Evolutionary conservation across 257 asterid genomes (phyloP), one percentile per base, ranked within the genome.

Genomic region (Voacanga thouarsii): DNA sequence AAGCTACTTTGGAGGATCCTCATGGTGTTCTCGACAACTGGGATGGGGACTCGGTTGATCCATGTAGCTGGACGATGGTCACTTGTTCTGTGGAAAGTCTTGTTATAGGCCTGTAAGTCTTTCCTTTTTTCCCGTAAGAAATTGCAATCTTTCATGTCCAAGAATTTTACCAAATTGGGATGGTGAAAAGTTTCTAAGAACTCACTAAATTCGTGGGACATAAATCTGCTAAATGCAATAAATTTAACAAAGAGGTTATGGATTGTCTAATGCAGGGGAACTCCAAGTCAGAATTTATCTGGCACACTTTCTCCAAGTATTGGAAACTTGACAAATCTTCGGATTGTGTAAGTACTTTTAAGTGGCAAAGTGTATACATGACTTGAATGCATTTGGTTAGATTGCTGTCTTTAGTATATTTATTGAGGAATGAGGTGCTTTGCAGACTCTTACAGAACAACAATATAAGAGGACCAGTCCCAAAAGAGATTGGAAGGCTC

Each of bases 51-150:
- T 91, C 98, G 8, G 99, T 95, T 83, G 99, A 95, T 88, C 99
- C 99, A 41, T 95, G 99, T 90, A 91, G 98, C 86, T 95, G 99
- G 99, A 86, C 98, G 45, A 93, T 95, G 99, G 89, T 95, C 79
- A 95, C 99, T 75, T 95, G 99, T 80, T 93, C 97, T 43, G 55
- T 89, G 56, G 91, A 93, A 76, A 89, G 85, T 84, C 88, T 95
- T 64, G 99, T 95, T 78, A 89, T 91, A 85, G 98, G 99, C 86
- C 82, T 95, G 99, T 95, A 89, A 91, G 96, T 72, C 49, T 45
- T 83, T 37, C 77, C 76, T 41, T 68, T 43, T 53, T n/a, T 33
- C 30, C 49, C 50, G 60, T 45, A 60, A 18, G 30, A 33, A 60
- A 33, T 57, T 47, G 56, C 33, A 75, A 55, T 14, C 56, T 30